Conservation (phyloP, 1,139 yeast species). For the Waltiozyma sp. region DNA sequence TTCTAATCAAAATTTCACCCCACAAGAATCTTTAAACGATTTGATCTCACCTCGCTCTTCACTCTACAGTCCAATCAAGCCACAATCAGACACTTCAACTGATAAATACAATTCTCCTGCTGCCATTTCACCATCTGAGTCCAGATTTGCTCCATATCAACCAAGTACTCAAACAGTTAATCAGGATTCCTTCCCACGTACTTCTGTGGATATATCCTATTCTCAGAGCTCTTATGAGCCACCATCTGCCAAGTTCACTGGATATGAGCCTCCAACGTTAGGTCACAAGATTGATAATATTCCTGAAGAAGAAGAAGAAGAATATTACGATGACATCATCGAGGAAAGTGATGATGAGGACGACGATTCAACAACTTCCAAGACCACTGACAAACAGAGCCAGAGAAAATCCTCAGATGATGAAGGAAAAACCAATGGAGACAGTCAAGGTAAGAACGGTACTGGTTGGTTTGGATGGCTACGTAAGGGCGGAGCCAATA, state of each 20-base stretch:
- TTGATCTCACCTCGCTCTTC: slow-evolving; percentile 3
- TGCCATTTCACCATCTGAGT: slow-evolving; percentile 2
- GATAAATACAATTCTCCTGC: too few relatives aligned
- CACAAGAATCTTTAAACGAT: neutral
- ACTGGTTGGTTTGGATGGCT: slow-evolving; percentile 36
- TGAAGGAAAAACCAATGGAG: neutral
- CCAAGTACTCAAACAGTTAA: neutral
- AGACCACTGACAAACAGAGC: slow-evolving; percentile 16
- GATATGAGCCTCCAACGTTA: slow-evolving; percentile 16
- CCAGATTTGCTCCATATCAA: slow-evolving; percentile 6
- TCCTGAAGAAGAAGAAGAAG: slow-evolving; percentile 19
- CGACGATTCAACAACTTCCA: slow-evolving; percentile 12
- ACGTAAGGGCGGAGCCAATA: slow-evolving; percentile 22
- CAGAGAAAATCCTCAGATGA: slow-evolving; percentile 6
- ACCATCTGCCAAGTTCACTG: slow-evolving; percentile 11
- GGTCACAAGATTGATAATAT: slow-evolving; percentile 11
- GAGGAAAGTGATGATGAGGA: slow-evolving; percentile 27
- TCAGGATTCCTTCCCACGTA: neutral
- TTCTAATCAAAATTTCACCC: too few relatives aligned
- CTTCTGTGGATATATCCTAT: neutral
- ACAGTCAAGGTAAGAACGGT: slow-evolving; percentile 1
- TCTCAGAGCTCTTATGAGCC: slow-evolving; percentile 8
- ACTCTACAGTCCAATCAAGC: neutral
- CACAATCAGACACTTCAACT: too few relatives aligned
- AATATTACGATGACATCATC: slow-evolving; percentile 34